Evolutionary conservation across 441 rosid genomes (phyloP), one percentile per base, ranked within the genome.

Genomic region (Raphanus hybrid): DNA sequence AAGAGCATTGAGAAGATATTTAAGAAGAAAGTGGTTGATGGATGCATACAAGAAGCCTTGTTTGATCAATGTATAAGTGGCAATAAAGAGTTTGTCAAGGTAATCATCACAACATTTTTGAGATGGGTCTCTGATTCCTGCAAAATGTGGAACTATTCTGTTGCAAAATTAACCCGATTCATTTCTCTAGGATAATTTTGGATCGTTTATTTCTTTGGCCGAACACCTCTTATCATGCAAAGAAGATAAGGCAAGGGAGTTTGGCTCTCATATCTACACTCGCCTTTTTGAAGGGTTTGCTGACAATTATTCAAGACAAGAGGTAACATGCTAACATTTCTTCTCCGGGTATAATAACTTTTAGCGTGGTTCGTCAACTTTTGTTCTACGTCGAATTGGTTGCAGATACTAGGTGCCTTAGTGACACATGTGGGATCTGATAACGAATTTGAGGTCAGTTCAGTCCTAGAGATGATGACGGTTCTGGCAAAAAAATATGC

Each of bases 341-440:
- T 15, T 70, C 15, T 62, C 58, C 39, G 32, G 34, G 59, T 76
- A 55, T 15, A 2, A 15, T 27, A 8, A 39, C 1, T 55, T 71
- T 32, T 70, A 27, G 68, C 3, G 8, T 45, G 54, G 23, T 2
- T 15, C 8, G 34, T 23, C 59, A 14, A 67, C 10, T 67, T 73
- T 71, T 65, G 64, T 43, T 75, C 76, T 64, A 12, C 43, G 80
- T 65, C 64, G 75, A 55, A 55, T 72, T 74, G 73, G 67, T 41
- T 71, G 82, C 91, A 93, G 98, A 82, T 93, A 80, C 90, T 91
- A 73, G 90, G 96, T 81, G 86, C 91, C 77, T 83, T 93, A 78
- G 86, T 93, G 77, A 87, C 91, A 73, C 98, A 93, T 82, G 88
- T 93, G 66, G 98, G 98, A 80, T 89, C 95, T 64, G 92, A 89